Evolutionary conservation across 495 filamentous ascomycete species (phyloP), one percentile per base, ranked within the genome.

Genomic region (Opeltia flavorubescens): DNA sequence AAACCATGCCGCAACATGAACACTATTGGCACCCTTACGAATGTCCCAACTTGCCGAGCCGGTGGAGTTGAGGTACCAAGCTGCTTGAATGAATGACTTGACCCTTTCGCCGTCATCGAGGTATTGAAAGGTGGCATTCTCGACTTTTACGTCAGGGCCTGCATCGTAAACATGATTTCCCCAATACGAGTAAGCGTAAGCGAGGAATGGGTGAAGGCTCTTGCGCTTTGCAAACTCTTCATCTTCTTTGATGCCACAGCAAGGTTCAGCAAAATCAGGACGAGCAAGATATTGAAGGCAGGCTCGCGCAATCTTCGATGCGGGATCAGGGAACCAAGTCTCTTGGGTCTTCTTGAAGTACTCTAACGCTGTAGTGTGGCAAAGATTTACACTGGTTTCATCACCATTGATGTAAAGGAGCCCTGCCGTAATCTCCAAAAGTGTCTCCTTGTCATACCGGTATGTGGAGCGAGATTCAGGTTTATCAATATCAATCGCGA

Each of bases 1-100:
- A 52, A 60, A 62, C 58, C 58, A 62, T 2, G 58, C 58, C 12
- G 49, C 52, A 0, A 60, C 45, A 44, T 60, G 58, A 1, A 60
- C 45, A 0, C 49, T 46, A 33, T 56, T 56, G 11, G 55, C 54
- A 18, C 45, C 50, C 31, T 52, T 52, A 8, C 58, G 31, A 9
- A 60, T 49, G 45, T 62, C 60, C 60, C 60, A 62, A 13, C 49
- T 53, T 5, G 51, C 52, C 18, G 47, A 31, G 3, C 53, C 48
- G 2, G 34, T 38, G 2, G 50, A 54, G 12, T 47, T 40, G 9
- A 56, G 28, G 15, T 54, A 53, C 60, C 60, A 62, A 4, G 49
- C 46, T 9, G 58, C 58, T 48, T 62, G 55, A 1, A 55, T 53
- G 23, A 43, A 56, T 33, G 57, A 50, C 6, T 49, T 47, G 23